phyloP scores from a whole-genome alignment of 805 yeast genomes.

The Torulaspora franciscae region DNA sequence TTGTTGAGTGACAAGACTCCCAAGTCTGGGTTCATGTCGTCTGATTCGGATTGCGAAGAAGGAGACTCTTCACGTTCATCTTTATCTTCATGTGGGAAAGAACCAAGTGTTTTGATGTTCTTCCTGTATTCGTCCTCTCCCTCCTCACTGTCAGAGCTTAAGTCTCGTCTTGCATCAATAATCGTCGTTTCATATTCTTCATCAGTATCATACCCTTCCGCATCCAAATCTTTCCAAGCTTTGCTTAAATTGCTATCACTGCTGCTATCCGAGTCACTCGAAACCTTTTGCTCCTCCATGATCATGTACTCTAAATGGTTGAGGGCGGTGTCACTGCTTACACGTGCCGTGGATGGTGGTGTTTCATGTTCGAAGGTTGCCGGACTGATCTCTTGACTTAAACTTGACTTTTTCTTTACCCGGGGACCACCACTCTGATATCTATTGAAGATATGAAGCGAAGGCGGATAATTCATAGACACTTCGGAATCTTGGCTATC shows the following conservation, averaged over 20 bases:
- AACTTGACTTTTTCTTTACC: constrained; percentile 23
- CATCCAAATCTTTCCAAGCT: constrained; percentile 1
- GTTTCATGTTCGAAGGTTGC: not conserved
- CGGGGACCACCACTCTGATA: constrained; percentile 12
- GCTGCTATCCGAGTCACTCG: constrained; percentile 4
- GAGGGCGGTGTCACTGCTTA: constrained; percentile 5
- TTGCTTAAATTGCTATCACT: not conserved
- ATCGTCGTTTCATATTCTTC: constrained; percentile 10
- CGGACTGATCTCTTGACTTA: constrained; percentile 24
- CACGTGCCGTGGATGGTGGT: not conserved
- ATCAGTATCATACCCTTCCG: constrained; percentile 4
- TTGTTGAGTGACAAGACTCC: constrained; percentile 30
- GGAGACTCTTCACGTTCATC: constrained; percentile 14
- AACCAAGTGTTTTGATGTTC: constrained; percentile 9
- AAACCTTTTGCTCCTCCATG: not conserved
- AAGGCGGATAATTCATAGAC: constrained; percentile 18
- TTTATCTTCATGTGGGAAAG: constrained; percentile 11
- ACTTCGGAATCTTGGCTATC: constrained; percentile 26
- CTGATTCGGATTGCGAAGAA: constrained; percentile 28
- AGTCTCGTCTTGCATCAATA: constrained; percentile 14
- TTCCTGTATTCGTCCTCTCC: constrained; percentile 13
- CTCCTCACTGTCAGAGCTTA: constrained; percentile 9
- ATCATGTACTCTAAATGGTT: not conserved
- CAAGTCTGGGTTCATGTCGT: constrained; percentile 24
- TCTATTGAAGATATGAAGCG: constrained; percentile 9